Evolutionary conservation across 1,139 yeast species (phyloP).

Genomic region (Lipomyces yarrowii): DNA sequence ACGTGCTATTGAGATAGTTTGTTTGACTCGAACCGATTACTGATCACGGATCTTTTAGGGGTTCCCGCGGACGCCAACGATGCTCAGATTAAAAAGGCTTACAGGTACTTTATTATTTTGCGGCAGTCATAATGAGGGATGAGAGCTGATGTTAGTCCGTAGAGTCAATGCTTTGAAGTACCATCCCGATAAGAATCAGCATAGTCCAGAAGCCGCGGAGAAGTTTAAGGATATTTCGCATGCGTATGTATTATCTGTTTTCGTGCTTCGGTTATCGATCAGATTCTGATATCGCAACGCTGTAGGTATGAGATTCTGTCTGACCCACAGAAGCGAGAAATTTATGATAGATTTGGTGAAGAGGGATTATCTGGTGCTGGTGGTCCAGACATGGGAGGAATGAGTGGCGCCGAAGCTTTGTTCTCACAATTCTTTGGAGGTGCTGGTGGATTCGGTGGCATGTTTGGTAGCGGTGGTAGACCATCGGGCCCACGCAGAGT

Average conservation of each 20-base stretch:
- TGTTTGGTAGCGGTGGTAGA: slow-evolving; percentile 58
- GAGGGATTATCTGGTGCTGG: slow-evolving; percentile 86
- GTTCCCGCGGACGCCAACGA: slow-evolving; percentile 79
- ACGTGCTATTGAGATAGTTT: background rate
- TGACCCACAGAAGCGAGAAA: slow-evolving; percentile 84
- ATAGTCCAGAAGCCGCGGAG: slow-evolving; percentile 89
- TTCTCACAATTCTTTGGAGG: slow-evolving; percentile 94
- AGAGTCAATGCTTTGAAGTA: slow-evolving; percentile 84
- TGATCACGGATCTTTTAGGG: slow-evolving; percentile 40
- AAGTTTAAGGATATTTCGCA: slow-evolving; percentile 63
- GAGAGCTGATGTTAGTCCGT: background rate
- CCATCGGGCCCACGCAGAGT: slow-evolving; percentile 75
- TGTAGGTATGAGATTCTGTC: slow-evolving; percentile 72
- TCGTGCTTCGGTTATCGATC: background rate
- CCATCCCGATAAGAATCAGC: slow-evolving; percentile 93
- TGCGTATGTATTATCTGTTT: slow-evolving; percentile 28
- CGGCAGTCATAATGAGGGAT: background rate
- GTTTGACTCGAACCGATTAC: background rate
- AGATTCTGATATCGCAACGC: background rate
- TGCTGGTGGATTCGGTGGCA: slow-evolving; percentile 49
- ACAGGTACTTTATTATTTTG: slow-evolving; percentile 45
- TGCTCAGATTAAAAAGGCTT: slow-evolving; percentile 88
- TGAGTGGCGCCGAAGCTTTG: slow-evolving; percentile 80
- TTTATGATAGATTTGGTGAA: slow-evolving; percentile 88
- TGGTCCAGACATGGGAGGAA: slow-evolving; percentile 71